A percentile compares a stretch with the other conserved stretches of the same genome.
phyloP scores from a whole-genome alignment of 1,284 basidiomycete genomes.

The Peniophora sp. region DNA sequence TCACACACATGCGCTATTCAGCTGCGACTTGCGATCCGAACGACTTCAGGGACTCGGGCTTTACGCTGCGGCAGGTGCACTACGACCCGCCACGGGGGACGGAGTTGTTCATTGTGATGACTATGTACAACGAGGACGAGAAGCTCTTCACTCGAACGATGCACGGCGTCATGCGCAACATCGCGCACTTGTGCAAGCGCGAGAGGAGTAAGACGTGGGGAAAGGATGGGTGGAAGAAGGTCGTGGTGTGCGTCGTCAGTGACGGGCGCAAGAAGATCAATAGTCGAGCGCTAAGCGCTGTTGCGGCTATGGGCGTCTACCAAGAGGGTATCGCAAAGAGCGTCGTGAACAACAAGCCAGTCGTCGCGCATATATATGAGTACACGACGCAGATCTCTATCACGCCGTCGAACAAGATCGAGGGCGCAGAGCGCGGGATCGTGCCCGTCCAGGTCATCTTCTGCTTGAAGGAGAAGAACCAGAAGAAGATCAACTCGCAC shows the following conservation, averaged over 20 bases:
- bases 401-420: conserved; percentile 73
- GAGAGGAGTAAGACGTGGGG: conserved; percentile 90
- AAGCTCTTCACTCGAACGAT: conserved; percentile 78
- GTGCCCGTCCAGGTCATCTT: conserved; percentile 92
- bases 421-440: conserved; percentile 71
- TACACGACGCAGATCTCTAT: conserved; percentile 88
- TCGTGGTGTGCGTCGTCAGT: conserved; percentile 50
- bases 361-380: conserved; percentile 92
- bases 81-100: conserved; percentile 80
- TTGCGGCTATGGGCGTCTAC: conserved; percentile 80
- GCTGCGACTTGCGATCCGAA: conserved; percentile 93
- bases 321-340: conserved; percentile 89
- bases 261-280: conserved; percentile 86
- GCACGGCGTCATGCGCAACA: conserved; percentile 89
- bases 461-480: conserved; percentile 90
- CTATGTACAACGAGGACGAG: conserved; percentile 79
- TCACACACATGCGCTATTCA: conserved; percentile 90
- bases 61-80: conserved; percentile 73
- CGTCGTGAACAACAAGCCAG: conserved; percentile 77
- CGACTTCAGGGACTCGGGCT: conserved; percentile 73
- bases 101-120: conserved; percentile 78
- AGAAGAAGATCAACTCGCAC: conserved; percentile 92
- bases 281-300: conserved; percentile 73
- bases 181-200: conserved; percentile 75
- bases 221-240: conserved; percentile 96